phyloP scores from a whole-genome alignment of 73 alveolate genomes.

The Durusdinium trenchii region DNA sequence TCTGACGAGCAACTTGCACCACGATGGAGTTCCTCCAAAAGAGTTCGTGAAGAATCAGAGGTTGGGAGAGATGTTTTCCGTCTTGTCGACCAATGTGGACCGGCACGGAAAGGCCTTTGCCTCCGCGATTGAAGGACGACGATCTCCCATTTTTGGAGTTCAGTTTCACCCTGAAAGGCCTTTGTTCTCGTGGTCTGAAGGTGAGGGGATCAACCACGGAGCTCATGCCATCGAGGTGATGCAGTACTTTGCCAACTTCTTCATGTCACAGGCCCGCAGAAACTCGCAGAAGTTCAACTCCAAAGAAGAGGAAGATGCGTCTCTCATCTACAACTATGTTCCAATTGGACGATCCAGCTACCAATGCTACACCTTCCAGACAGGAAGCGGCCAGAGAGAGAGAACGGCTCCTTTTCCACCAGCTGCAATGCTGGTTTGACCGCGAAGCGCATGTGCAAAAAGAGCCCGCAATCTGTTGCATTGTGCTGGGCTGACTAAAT shows the following conservation, averaged over 20 bases:
- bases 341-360: conserved; percentile 77
- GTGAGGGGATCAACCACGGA: conserved; percentile 71
- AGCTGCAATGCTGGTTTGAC: not conserved
- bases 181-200: conserved; percentile 47
- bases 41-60: conserved; percentile 25
- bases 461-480: too few relatives aligned
- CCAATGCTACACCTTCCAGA: conserved; percentile 60
- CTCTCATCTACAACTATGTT: conserved; percentile 60
- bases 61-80: conserved; percentile 37
- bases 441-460: not conserved
- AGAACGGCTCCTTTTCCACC: not conserved
- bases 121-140: conserved; percentile 55
- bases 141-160: conserved; percentile 43
- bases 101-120: conserved; percentile 31
- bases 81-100: conserved; percentile 67
- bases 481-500: not conserved
- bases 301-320: conserved; percentile 32
- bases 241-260: conserved; percentile 88
- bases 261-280: conserved; percentile 71
- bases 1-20: conserved; percentile 65
- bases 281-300: conserved; percentile 63
- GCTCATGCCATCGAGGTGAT: conserved; percentile 64
- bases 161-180: conserved; percentile 86
- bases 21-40: conserved; percentile 64
- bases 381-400: not conserved